Percentiles rank a stretch among this genome's conserved stretches.
Evolutionary conservation across 495 filamentous ascomycete species (phyloP).

Genomic region (Penicillium paradoxum): DNA sequence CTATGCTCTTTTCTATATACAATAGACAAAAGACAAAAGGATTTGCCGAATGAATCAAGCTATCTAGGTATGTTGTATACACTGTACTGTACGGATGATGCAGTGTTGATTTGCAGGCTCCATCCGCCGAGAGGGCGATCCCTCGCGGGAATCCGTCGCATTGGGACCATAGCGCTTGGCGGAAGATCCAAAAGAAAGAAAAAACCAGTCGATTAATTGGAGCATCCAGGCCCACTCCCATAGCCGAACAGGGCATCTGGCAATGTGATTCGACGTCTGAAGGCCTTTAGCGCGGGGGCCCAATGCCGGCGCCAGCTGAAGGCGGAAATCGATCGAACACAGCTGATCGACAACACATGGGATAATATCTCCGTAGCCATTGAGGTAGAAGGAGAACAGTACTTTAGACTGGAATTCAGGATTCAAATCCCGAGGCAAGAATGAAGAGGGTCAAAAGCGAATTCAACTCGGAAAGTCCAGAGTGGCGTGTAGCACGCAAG

Average conservation of each 20-base stretch:
- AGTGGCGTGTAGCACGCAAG: slow-evolving; percentile 5
- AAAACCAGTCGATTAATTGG: neutral
- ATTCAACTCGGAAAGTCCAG: neutral
- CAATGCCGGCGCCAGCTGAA: slow-evolving; percentile 20
- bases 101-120: too few species aligned
- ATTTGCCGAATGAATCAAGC: too few species aligned
- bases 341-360: slow-evolving; percentile 7
- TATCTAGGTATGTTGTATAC: too few species aligned
- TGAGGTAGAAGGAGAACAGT: too few species aligned
- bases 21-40: too few species aligned
- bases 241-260: slow-evolving; percentile 14
- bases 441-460: neutral
- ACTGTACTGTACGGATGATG: too few species aligned
- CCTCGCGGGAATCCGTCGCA: too few species aligned
- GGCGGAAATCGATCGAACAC: slow-evolving; percentile 3
- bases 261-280: slow-evolving; percentile 11
- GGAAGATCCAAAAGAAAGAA: neutral
- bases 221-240: neutral
- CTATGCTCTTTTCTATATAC: neutral
- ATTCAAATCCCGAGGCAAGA: too few species aligned
- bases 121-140: too few species aligned
- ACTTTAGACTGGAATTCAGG: too few species aligned
- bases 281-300: slow-evolving; percentile 17
- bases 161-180: too few species aligned
- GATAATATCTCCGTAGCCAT: slow-evolving; percentile 10